Conservation (phyloP, 129 eudicot species). For the Artemisia tridentata region DNA sequence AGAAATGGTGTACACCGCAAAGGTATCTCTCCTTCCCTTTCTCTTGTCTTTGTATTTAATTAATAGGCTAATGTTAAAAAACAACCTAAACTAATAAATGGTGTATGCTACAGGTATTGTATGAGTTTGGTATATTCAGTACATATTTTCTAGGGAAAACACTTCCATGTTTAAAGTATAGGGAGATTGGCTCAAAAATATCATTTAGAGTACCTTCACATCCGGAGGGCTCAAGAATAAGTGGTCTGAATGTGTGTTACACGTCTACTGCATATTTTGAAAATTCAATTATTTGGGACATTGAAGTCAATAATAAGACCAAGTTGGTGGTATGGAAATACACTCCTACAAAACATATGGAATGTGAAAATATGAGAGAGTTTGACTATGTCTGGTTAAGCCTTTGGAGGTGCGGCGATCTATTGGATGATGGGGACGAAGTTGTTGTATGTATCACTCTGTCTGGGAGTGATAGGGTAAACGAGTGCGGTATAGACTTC, state of each 20-base stretch:
- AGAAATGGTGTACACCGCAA: background rate
- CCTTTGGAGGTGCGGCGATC: conserved; percentile 18
- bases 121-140: conserved; percentile 24
- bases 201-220: conserved; percentile 22
- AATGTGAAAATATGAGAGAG: background rate
- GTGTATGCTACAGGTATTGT: conserved; percentile 10
- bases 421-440: conserved; percentile 17
- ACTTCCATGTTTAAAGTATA: conserved; percentile 12
- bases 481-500: conserved; percentile 9
- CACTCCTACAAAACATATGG: background rate
- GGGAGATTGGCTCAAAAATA: conserved; percentile 9
- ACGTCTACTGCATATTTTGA: background rate
- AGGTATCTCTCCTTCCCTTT: background rate
- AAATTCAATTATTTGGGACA: background rate
- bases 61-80: background rate
- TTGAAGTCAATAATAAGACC: conserved; percentile 17
- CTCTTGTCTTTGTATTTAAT: no score
- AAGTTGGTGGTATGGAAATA: conserved; percentile 19
- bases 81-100: background rate
- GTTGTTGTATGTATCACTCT: background rate
- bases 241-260: conserved; percentile 20
- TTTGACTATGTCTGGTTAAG: conserved; percentile 4
- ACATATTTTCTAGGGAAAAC: conserved; percentile 9
- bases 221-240: conserved; percentile 4
- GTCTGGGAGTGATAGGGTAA: background rate